phyloP scores from a whole-genome alignment of 1,284 basidiomycete species.

The Binderoboletus segoi region DNA sequence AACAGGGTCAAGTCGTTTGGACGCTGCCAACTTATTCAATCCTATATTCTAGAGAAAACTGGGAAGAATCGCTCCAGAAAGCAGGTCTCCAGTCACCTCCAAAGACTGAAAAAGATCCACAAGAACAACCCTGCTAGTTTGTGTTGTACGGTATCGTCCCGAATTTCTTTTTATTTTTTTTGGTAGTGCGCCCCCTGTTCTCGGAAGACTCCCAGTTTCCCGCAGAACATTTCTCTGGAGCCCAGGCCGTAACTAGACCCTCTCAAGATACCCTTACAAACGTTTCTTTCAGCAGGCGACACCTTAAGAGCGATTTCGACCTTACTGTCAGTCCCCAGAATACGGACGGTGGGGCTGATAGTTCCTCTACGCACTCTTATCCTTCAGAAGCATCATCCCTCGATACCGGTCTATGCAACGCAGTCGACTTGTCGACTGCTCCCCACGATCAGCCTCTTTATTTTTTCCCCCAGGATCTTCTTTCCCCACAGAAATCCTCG shows the following conservation, averaged over 20 bases:
- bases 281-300: constrained; percentile 8
- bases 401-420: not conserved
- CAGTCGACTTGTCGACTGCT: constrained; percentile 7
- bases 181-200: constrained; percentile 29
- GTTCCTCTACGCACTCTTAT: constrained; percentile 9
- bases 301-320: constrained; percentile 21
- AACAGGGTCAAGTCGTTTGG: constrained; percentile 33
- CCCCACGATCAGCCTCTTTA: constrained; percentile 9
- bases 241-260: constrained; percentile 2
- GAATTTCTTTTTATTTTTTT: not conserved
- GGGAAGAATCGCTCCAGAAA: constrained; percentile 37
- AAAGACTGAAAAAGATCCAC: constrained; percentile 35
- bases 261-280: constrained; percentile 17
- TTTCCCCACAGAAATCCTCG: constrained; percentile 14
- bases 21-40: constrained; percentile 39
- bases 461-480: constrained; percentile 8
- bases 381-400: constrained; percentile 7
- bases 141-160: constrained; percentile 9
- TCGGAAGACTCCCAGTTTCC: constrained; percentile 25
- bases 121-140: constrained; percentile 33
- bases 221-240: constrained; percentile 10
- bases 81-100: constrained; percentile 37
- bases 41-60: constrained; percentile 38
- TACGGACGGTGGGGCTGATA: not conserved
- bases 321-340: constrained; percentile 10